These are phyloP conservation scores for Linum usitatissimum DNA, from an alignment of 345 rosid genomes.

Conservation along the genomic window DNA sequence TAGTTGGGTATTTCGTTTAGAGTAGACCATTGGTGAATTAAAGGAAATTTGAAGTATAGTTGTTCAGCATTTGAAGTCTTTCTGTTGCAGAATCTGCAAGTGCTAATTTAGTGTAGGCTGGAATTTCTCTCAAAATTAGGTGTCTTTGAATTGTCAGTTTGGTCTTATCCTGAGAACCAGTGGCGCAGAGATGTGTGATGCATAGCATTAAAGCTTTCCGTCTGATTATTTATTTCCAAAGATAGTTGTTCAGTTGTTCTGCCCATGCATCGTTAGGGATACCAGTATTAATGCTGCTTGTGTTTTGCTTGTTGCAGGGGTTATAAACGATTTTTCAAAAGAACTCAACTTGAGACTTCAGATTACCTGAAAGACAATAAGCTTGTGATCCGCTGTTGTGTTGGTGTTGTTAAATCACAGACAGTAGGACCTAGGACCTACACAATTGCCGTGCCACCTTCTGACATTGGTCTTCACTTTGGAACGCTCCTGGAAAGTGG, in stretches of 20 bases:
- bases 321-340: conserved; percentile 1
- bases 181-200: neutral
- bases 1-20: neutral
- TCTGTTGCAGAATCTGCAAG: too few species aligned
- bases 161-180: neutral
- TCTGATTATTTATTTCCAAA: too few species aligned
- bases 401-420: conserved; percentile 17
- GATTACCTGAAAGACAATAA: conserved; percentile 1
- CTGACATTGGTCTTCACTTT: conserved; percentile 26
- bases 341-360: conserved; percentile 4
- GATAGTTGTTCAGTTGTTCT: neutral
- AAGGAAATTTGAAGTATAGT: neutral
- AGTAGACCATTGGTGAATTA: neutral
- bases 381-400: neutral
- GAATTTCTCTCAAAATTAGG: neutral
- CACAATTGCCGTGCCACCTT: conserved; percentile 17
- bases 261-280: neutral
- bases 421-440: conserved; percentile 24
- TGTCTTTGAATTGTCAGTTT: neutral
- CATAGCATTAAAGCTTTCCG: neutral
- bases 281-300: neutral
- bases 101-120: too few species aligned
- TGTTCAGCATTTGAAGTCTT: neutral
- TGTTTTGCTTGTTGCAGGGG: conserved; percentile 4
- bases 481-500: conserved; percentile 23